phyloP scores from a whole-genome alignment of 352 stramenopile species.

The Phytophthora capsici region DNA sequence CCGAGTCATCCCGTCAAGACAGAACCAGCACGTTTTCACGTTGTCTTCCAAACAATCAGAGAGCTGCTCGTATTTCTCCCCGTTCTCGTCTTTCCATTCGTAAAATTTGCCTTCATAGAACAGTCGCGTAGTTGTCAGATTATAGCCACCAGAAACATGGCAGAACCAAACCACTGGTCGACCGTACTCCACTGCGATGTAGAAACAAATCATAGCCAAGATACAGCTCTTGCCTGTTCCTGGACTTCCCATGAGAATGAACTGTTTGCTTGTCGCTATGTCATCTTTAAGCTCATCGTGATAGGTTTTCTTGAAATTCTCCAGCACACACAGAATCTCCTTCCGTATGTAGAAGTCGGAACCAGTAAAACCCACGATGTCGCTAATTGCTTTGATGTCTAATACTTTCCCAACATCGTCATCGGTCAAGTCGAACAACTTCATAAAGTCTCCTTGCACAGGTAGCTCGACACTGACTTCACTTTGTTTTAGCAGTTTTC shows the following conservation, averaged over 20 bases:
- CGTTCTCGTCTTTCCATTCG: too few species aligned
- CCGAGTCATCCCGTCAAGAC: too few species aligned
- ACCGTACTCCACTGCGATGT: background rate
- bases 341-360: conserved; percentile 6
- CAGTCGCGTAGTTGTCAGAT: too few species aligned
- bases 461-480: background rate
- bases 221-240: conserved; percentile 21
- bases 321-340: conserved; percentile 10
- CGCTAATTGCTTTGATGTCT: background rate
- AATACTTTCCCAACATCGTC: conserved; percentile 1
- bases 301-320: conserved; percentile 7
- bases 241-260: conserved; percentile 18
- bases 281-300: background rate
- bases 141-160: too few species aligned
- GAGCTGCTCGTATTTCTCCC: too few species aligned
- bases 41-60: too few species aligned
- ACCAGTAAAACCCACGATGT: conserved; percentile 2
- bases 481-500: background rate
- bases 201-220: too few species aligned
- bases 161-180: too few species aligned
- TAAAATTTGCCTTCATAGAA: too few species aligned
- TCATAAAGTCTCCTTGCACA: background rate
- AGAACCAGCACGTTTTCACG: too few species aligned
- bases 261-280: background rate
- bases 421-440: conserved; percentile 8